These are phyloP conservation scores for Aspergillus fumigatus DNA, from an alignment of 2,329 filamentous ascomycete species.

Conservation along the genomic window DNA sequence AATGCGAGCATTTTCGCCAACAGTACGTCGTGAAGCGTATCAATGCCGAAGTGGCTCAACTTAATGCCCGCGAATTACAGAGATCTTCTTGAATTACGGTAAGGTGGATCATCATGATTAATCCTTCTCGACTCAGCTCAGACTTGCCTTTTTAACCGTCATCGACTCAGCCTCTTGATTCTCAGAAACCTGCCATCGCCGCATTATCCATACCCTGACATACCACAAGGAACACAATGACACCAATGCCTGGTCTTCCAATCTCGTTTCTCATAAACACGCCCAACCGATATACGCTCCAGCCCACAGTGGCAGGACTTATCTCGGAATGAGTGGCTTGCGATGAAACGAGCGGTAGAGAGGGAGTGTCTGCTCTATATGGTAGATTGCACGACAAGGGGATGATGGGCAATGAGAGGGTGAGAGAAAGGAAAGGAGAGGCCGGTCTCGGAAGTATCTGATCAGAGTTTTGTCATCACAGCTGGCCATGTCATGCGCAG, in stretches of 20 bases:
- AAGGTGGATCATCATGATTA: not conserved
- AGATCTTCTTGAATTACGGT: not conserved
- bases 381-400: not conserved
- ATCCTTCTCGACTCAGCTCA: conserved; percentile 22
- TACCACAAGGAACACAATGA: not conserved
- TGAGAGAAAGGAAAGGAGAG: conserved; percentile 2
- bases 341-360: conserved; percentile 2
- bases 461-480: conserved; percentile 38
- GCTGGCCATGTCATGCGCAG: conserved; percentile 17
- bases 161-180: conserved; percentile 7
- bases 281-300: not conserved
- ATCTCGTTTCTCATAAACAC: not conserved
- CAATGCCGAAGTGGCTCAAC: not conserved
- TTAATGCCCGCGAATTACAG: not conserved
- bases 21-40: not conserved
- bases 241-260: not conserved
- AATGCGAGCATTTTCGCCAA: not conserved
- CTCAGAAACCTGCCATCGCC: not conserved
- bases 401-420: conserved; percentile 4
- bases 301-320: not conserved
- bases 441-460: conserved; percentile 41
- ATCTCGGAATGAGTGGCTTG: not conserved
- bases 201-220: not conserved
- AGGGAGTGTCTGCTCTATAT: not conserved
- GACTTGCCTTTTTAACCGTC: conserved; percentile 32